These are phyloP conservation scores for Effrenium voratum DNA, from an alignment of 73 alveolate genomes.

Conservation along the genomic window DNA sequence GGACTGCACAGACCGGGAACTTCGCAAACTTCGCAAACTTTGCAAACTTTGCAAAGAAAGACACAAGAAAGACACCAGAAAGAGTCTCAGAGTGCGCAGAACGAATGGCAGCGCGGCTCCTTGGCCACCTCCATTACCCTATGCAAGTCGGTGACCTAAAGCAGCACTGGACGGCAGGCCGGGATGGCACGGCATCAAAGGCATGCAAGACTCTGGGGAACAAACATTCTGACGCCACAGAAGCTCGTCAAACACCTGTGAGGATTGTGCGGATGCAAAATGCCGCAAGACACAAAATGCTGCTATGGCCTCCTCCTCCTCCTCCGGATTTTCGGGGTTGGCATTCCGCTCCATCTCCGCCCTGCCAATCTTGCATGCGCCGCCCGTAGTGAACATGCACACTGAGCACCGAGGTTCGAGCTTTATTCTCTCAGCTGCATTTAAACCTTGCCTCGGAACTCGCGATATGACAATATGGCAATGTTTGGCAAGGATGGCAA, in stretches of 20 bases:
- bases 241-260: slow-evolving; percentile 57
- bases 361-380: neutral
- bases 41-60: neutral
- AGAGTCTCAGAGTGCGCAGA: neutral
- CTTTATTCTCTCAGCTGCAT: slow-evolving; percentile 89
- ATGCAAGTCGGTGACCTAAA: slow-evolving; percentile 74
- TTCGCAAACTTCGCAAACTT: neutral
- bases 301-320: neutral
- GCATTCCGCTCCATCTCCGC: slow-evolving; percentile 62
- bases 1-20: slow-evolving; percentile 8
- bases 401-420: neutral
- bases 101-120: neutral
- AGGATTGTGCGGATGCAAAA: neutral
- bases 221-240: slow-evolving; percentile 44
- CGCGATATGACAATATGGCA: neutral
- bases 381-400: neutral
- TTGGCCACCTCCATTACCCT: slow-evolving; percentile 90
- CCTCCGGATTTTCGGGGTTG: slow-evolving; percentile 51
- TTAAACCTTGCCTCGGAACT: slow-evolving; percentile 34
- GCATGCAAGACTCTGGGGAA: neutral
- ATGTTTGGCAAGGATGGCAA: neutral
- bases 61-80: neutral
- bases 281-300: neutral
- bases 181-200: neutral
- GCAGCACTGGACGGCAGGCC: no score